A percentile compares a stretch with the other conserved stretches of the same genome.
Conservation (phyloP, 2,329 filamentous ascomycete species). For the Botryotinia narcissicola region DNA sequence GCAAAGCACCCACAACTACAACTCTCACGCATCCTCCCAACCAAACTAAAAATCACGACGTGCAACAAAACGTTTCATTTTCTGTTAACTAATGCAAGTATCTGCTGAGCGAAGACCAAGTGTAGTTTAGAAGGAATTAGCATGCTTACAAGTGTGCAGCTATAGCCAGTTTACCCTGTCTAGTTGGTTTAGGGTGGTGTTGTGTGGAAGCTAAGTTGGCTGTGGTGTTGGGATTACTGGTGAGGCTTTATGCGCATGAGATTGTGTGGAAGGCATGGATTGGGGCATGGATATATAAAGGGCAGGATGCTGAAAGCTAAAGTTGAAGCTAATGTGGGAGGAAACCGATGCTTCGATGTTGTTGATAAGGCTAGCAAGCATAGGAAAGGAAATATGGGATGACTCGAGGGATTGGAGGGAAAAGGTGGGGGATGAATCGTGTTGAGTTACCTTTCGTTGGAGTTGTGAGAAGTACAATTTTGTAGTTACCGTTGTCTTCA, state of each 20-base stretch:
- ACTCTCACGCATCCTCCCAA: background rate
- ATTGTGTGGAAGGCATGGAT: conserved; percentile 1
- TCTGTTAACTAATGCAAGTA: background rate
- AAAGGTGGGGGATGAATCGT: background rate
- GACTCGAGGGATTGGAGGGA: background rate
- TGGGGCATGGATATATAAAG: background rate
- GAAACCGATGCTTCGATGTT: background rate
- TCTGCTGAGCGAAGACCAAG: background rate
- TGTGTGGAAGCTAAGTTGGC: background rate
- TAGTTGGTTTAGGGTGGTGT: background rate
- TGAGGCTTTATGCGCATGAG: background rate
- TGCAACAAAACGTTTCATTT: conserved; percentile 17
- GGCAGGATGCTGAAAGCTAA: background rate
- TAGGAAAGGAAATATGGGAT: background rate
- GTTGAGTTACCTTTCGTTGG: background rate
- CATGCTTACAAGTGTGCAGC: conserved; percentile 1
- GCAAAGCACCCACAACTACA: conserved; percentile 9
- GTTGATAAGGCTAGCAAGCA: background rate
- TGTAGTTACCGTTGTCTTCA: background rate
- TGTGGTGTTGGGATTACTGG: background rate
- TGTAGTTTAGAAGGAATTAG: background rate
- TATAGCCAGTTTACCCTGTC: conserved; percentile 1
- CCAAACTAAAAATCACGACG: conserved; percentile 19
- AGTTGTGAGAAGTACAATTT: background rate
- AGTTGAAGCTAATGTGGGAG: background rate